Percentiles rank a stretch among this genome's conserved stretches.
These are phyloP conservation scores for Sisymbrium irio DNA, from an alignment of 345 rosid species.

Conservation along the genomic window DNA sequence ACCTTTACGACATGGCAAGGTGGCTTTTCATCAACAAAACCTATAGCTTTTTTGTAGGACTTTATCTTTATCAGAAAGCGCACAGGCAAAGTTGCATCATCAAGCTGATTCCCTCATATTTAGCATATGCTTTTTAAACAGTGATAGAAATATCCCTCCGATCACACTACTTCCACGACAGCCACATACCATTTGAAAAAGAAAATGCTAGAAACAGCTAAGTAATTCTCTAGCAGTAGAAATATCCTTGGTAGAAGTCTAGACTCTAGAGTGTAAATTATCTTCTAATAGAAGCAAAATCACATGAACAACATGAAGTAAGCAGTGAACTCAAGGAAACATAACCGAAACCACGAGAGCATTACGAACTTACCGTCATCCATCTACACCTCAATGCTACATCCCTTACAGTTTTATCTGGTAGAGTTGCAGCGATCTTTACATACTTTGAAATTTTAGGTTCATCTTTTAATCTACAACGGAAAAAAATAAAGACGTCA, in stretches of 20 bases:
- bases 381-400: slow-evolving; percentile 99
- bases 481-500: not conserved
- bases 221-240: slow-evolving; percentile 5
- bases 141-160: slow-evolving; percentile 13
- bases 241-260: not conserved
- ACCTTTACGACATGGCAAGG: slow-evolving; percentile 34
- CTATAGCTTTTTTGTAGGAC: slow-evolving; percentile 22
- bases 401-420: slow-evolving; percentile 89
- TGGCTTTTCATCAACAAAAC: slow-evolving; percentile 30
- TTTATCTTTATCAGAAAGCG: slow-evolving; percentile 37
- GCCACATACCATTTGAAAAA: slow-evolving; percentile 22
- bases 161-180: slow-evolving; percentile 11
- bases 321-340: not conserved
- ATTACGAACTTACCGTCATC: slow-evolving; percentile 35
- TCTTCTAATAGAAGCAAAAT: slow-evolving; percentile 4
- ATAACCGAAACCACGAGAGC: not conserved
- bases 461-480: slow-evolving; percentile 63
- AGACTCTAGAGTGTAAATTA: not conserved
- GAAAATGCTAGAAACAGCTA: slow-evolving; percentile 11
- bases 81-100: slow-evolving; percentile 23
- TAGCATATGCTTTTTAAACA: slow-evolving; percentile 26
- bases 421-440: slow-evolving; percentile 79
- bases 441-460: slow-evolving; percentile 78
- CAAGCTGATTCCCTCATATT: slow-evolving; percentile 19
- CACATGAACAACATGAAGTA: slow-evolving; percentile 6